Evolutionary conservation across 1,284 basidiomycete species (phyloP), one percentile per base, ranked within the genome.

Genomic region (Amylostereum areolatum): DNA sequence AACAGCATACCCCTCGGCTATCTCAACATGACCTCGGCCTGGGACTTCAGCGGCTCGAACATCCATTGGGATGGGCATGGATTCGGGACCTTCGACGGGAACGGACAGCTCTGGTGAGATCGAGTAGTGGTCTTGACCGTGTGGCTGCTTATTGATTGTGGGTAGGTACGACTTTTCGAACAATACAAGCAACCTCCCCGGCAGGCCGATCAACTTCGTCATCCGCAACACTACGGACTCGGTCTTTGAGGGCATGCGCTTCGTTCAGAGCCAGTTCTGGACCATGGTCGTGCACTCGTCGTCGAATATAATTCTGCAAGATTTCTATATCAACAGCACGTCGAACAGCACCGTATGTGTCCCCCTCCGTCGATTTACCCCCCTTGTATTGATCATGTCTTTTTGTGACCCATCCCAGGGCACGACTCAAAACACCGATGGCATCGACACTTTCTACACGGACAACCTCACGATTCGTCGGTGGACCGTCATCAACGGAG

Each of bases 31-130:
- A 62, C 57, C 12, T 60, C 62, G 1, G 65, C 64, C 6, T 68
- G 65, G 65, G 55, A 60, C 42, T 55, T 68, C 28, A 62, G 64
- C 27, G 66, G 65, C 1, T 50, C 57, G 35, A 57, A 58, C 32
- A 46, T 66, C 27, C 47, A 49, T 3, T 65, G 62, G 43, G 52
- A 60, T 25, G 65, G 66, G 3, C 54, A 66, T 52, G 64, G 60
- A 10, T 52, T 53, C 24, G 65, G 66, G 7, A 67, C 66, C 2
- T 62, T 67, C 43, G 60, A 67, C 44, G 65, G 64, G 12, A 66
- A 66, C 37, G 65, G 66, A 9, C 64, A 67, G 42, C 52, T 64
- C 11, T 67, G 67, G 67, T 66, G 34, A 35, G 41, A 18, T 18
- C 18, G 48, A 11, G 3, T 12, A 10, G 9, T 27, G n/a, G 36